Conservation (phyloP, 768 basidiomycete species). For the Panaeolus cyanescens region DNA sequence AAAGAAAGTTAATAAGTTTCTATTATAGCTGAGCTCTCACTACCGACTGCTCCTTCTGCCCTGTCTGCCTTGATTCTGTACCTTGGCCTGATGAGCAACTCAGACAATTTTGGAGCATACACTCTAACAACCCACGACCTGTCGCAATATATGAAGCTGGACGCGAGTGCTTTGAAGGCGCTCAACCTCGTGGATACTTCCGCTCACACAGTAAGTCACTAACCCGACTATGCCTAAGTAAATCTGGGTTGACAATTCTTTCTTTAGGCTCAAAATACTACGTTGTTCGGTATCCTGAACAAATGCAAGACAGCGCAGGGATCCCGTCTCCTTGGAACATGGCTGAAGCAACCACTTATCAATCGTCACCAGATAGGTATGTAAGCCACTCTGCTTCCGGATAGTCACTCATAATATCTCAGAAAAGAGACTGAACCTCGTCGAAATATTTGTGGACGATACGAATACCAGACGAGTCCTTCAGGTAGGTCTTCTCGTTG, state of each 20-base stretch:
- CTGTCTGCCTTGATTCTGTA: constrained; percentile 83
- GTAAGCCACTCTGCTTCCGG: constrained; percentile 35
- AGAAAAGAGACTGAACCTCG: constrained; percentile 88
- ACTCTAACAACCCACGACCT: constrained; percentile 86
- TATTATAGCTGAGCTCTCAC: constrained; percentile 69
- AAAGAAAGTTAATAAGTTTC: constrained; percentile 2
- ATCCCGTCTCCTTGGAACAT: constrained; percentile 80
- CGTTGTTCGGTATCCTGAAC: constrained; percentile 86
- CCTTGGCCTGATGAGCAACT: constrained; percentile 75
- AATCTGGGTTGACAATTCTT: not conserved
- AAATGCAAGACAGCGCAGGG: constrained; percentile 98
- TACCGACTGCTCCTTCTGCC: constrained; percentile 79
- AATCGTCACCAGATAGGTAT: constrained; percentile 91
- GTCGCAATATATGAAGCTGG: constrained; percentile 92
- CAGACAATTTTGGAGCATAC: constrained; percentile 79
- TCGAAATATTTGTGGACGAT: constrained; percentile 85
- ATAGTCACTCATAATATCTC: not conserved
- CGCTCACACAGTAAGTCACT: constrained; percentile 47
- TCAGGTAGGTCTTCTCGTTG: constrained; percentile 48
- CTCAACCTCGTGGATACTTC: constrained; percentile 81
- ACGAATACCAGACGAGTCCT: constrained; percentile 67
- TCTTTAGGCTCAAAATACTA: constrained; percentile 62
- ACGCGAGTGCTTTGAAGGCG: constrained; percentile 91
- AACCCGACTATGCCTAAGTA: not conserved
- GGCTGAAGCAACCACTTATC: constrained; percentile 95